These are phyloP conservation scores for Hypoxylon sp. DNA, from an alignment of 2,329 filamentous ascomycete species.

Conservation along the genomic window DNA sequence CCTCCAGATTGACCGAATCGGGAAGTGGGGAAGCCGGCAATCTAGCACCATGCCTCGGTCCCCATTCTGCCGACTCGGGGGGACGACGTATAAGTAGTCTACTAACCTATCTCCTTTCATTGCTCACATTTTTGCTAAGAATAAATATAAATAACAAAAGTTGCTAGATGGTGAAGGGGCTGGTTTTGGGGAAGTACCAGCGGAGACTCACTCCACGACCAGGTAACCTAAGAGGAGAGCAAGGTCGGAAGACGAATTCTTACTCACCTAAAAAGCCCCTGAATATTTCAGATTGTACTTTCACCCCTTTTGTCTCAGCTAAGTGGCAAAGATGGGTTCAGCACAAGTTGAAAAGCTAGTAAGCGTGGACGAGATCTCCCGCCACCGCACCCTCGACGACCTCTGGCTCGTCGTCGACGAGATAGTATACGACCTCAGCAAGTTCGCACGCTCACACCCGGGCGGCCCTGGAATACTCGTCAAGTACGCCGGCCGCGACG, in stretches of 20 bases:
- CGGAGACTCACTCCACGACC: background rate
- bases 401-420: conserved; percentile 78
- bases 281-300: background rate
- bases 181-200: background rate
- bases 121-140: background rate
- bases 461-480: conserved; percentile 61
- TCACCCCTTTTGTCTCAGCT: background rate
- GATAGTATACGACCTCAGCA: conserved; percentile 76
- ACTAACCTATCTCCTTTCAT: background rate
- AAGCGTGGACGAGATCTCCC: conserved; percentile 61
- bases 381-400: conserved; percentile 63
- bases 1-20: conserved; percentile 15
- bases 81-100: background rate
- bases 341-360: conserved; percentile 48
- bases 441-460: conserved; percentile 67
- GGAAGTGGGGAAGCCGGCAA: conserved; percentile 36
- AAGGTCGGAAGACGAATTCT: background rate
- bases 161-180: background rate
- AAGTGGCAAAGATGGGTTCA: conserved; percentile 37
- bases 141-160: background rate
- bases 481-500: conserved; percentile 68
- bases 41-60: conserved; percentile 32
- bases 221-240: background rate
- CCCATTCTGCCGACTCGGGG: conserved; percentile 32
- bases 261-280: background rate